phyloP scores from a whole-genome alignment of 179 eudicot species.

The Silene coronaria region DNA sequence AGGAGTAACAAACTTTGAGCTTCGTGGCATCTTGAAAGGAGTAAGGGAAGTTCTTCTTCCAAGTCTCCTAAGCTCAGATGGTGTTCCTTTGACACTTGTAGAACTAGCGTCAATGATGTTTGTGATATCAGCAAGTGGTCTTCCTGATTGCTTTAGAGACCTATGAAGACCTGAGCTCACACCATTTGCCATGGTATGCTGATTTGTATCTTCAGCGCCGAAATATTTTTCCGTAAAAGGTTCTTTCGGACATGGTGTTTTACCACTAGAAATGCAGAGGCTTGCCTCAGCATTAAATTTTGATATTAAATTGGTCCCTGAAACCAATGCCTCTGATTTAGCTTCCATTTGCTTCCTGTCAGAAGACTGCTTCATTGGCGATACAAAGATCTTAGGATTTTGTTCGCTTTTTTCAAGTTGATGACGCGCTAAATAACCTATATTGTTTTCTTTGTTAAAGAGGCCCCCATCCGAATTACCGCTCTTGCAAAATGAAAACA shows the following conservation, averaged over 20 bases:
- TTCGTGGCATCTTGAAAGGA: constrained; percentile 84
- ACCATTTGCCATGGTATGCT: constrained; percentile 23
- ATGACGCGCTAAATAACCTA: constrained; percentile 23
- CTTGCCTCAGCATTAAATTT: constrained; percentile 56
- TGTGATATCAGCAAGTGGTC: constrained; percentile 52
- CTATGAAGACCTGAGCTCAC: constrained; percentile 25
- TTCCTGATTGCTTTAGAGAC: constrained; percentile 32
- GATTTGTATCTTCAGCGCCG: constrained; percentile 14
- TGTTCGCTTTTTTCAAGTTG: constrained; percentile 30
- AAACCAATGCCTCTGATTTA: constrained; percentile 29
- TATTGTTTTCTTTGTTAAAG: constrained; percentile 24
- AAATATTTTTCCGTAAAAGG: constrained; percentile 22
- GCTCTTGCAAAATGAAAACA: constrained; percentile 31
- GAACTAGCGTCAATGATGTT: constrained; percentile 29
- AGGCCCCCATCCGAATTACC: constrained; percentile 23
- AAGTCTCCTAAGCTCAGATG: constrained; percentile 40
- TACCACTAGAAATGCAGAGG: constrained; percentile 23
- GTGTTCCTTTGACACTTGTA: constrained; percentile 27
- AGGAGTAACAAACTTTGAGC: constrained; percentile 61
- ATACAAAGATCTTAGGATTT: constrained; percentile 41
- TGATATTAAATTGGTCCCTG: constrained; percentile 52
- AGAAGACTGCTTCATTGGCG: constrained; percentile 49
- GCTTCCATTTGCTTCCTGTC: constrained; percentile 27
- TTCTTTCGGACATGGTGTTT: constrained; percentile 23
- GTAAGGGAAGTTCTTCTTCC: constrained; percentile 46